These are phyloP conservation scores for Crithidia expoeki DNA, from an alignment of 208 protist genomes.

Conservation along the genomic window DNA sequence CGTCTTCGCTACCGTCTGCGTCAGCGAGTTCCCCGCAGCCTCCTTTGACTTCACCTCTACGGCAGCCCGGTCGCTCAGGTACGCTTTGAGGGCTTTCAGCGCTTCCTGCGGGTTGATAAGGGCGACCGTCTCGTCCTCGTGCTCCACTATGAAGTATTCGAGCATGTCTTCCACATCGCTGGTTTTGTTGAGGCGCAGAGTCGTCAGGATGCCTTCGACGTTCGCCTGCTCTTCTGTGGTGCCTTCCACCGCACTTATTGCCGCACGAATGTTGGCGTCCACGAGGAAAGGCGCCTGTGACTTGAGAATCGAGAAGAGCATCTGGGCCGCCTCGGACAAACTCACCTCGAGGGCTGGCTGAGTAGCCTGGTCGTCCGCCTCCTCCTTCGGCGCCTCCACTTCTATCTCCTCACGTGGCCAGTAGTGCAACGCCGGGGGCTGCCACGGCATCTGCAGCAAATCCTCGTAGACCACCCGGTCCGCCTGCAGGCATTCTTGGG, in stretches of 20 bases:
- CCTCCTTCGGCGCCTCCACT: slow-evolving; percentile 48
- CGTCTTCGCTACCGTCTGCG: slow-evolving; percentile 22
- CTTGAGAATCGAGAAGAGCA: slow-evolving; percentile 88
- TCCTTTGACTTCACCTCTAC: slow-evolving; percentile 25
- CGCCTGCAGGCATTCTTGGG: slow-evolving; percentile 89
- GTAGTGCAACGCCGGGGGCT: slow-evolving; percentile 82
- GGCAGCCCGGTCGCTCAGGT: slow-evolving; percentile 71
- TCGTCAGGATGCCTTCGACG: slow-evolving; percentile 93
- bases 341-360: slow-evolving; percentile 61
- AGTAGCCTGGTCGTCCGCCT: slow-evolving; percentile 39
- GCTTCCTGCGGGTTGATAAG: slow-evolving; percentile 88
- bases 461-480: slow-evolving; percentile 97
- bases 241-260: slow-evolving; percentile 67
- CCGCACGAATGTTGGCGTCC: slow-evolving; percentile 73
- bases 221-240: slow-evolving; percentile 84
- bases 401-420: slow-evolving; percentile 67
- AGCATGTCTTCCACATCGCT: slow-evolving; percentile 90
- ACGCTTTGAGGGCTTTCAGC: slow-evolving; percentile 79
- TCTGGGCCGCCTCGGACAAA: slow-evolving; percentile 76
- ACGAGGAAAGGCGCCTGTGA: slow-evolving; percentile 89
- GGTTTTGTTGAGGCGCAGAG: slow-evolving; percentile 85
- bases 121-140: slow-evolving; percentile 62
- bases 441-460: slow-evolving; percentile 89
- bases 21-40: slow-evolving; percentile 15
- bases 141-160: slow-evolving; percentile 84